phyloP scores from a whole-genome alignment of 768 basidiomycete genomes.

The Austroboletus eburneus region DNA sequence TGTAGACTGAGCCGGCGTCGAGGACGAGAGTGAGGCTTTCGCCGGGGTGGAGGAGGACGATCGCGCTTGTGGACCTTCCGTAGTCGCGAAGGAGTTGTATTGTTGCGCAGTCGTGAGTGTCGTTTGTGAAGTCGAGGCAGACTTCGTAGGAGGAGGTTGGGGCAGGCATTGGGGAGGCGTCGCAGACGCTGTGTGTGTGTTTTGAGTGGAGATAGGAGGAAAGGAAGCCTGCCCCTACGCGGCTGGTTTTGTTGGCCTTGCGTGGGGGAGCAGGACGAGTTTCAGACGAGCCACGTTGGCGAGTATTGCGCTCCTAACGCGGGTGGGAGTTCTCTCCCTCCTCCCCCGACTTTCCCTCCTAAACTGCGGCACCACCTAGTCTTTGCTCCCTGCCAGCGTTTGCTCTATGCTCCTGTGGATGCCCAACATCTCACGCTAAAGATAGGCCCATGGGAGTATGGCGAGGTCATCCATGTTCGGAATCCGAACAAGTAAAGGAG shows the following conservation, averaged over 20 bases:
- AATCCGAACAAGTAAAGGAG: background rate
- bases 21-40: constrained; percentile 65
- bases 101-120: constrained; percentile 59
- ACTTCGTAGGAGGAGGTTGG: constrained; percentile 55
- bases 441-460: constrained; percentile 30
- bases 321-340: constrained; percentile 9
- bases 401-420: too few species aligned
- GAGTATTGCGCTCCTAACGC: constrained; percentile 30
- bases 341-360: background rate
- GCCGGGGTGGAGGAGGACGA: constrained; percentile 55
- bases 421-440: constrained; percentile 16
- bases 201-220: constrained; percentile 16
- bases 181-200: constrained; percentile 32
- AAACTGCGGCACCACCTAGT: constrained; percentile 20
- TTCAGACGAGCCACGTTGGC: constrained; percentile 26
- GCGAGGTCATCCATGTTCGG: constrained; percentile 6
- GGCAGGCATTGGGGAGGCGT: constrained; percentile 50
- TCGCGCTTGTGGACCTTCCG: constrained; percentile 48
- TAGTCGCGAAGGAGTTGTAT: constrained; percentile 65
- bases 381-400: too few species aligned
- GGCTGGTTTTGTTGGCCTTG: constrained; percentile 33
- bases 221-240: constrained; percentile 23
- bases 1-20: constrained; percentile 65
- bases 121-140: constrained; percentile 65
- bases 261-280: constrained; percentile 26